phyloP scores from a whole-genome alignment of 768 basidiomycete species.

The Ephemerocybe angulata region DNA sequence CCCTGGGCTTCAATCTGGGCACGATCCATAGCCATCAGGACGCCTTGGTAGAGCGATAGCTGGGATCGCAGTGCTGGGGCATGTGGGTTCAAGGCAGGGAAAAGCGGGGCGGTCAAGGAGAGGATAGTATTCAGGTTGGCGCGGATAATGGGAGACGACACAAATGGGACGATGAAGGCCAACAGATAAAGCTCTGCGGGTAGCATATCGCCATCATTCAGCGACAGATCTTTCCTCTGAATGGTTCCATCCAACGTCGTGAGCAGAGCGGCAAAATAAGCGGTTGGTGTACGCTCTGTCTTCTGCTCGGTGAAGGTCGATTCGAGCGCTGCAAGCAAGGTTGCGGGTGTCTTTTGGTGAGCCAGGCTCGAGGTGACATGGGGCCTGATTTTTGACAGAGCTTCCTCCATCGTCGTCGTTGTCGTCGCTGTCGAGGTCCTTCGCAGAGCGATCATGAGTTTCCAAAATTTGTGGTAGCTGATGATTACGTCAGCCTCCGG shows the following conservation, averaged over 20 bases:
- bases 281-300: conserved; percentile 70
- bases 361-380: conserved; percentile 77
- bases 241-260: conserved; percentile 80
- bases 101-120: conserved; percentile 73
- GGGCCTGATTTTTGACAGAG: conserved; percentile 80
- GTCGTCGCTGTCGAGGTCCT: neutral
- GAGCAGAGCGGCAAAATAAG: conserved; percentile 91
- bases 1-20: conserved; percentile 63
- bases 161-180: conserved; percentile 72
- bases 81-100: conserved; percentile 57
- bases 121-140: conserved; percentile 70
- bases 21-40: conserved; percentile 70
- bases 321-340: conserved; percentile 81
- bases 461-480: neutral
- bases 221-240: conserved; percentile 49
- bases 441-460: neutral
- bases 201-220: conserved; percentile 68
- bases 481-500: conserved; percentile 2
- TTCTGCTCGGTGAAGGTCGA: conserved; percentile 68
- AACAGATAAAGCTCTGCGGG: conserved; percentile 85
- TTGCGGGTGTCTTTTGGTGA: conserved; percentile 88
- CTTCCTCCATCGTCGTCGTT: conserved; percentile 49
- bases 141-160: conserved; percentile 76
- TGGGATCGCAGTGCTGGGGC: conserved; percentile 87
- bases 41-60: conserved; percentile 64